These are phyloP conservation scores for Dictyostelium capitatum DNA, from an alignment of 78 protist species.

Conservation along the genomic window DNA sequence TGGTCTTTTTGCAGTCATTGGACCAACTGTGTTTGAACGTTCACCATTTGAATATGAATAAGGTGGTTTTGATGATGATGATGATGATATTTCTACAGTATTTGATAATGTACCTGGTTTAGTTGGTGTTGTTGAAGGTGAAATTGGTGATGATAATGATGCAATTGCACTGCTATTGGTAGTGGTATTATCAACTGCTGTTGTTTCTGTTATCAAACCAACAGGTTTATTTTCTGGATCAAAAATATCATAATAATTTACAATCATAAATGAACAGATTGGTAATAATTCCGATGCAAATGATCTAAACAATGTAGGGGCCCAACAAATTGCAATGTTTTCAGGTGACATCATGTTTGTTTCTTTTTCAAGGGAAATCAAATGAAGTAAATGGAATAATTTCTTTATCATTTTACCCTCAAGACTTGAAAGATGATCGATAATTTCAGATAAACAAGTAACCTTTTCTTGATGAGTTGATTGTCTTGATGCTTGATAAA, in stretches of 20 bases:
- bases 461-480: constrained; percentile 21
- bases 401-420: constrained; percentile 65
- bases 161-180: background rate
- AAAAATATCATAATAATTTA: constrained; percentile 43
- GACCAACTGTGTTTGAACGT: constrained; percentile 12
- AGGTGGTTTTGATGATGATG: background rate
- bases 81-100: background rate
- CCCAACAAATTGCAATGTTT: constrained; percentile 81
- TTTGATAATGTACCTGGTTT: background rate
- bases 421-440: constrained; percentile 24
- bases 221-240: constrained; percentile 54
- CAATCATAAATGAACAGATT: constrained; percentile 60
- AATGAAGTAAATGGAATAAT: constrained; percentile 42
- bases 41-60: background rate
- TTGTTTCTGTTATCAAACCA: background rate
- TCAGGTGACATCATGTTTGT: constrained; percentile 85
- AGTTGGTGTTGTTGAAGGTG: background rate
- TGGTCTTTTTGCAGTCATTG: background rate
- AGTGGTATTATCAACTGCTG: background rate
- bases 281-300: constrained; percentile 62
- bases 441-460: background rate
- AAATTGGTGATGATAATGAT: background rate
- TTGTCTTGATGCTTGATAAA: constrained; percentile 51
- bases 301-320: constrained; percentile 80
- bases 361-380: constrained; percentile 41